A percentile compares a stretch with the other conserved stretches of the same genome.
phyloP scores from a whole-genome alignment of 805 yeast species.

The Novakomyces olei region DNA sequence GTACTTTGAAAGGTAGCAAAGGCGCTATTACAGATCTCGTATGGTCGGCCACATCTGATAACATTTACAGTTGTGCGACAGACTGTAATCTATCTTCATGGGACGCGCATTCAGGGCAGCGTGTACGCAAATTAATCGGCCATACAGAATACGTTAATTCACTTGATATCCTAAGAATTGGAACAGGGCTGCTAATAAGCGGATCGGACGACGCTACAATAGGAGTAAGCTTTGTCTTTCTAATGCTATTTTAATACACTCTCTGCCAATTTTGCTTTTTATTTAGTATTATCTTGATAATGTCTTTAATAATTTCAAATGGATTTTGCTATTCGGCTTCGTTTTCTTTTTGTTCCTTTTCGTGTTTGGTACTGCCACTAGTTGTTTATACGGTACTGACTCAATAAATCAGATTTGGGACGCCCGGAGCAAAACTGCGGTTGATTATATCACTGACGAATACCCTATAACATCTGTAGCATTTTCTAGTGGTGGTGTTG shows the following conservation, averaged over 20 bases:
- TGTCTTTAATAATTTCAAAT: too few relatives aligned
- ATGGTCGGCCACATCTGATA: conserved; percentile 29
- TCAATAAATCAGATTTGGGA: conserved; percentile 56
- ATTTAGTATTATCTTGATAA: too few relatives aligned
- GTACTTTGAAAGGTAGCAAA: conserved; percentile 33
- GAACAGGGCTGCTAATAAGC: conserved; percentile 21
- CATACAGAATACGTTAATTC: conserved; percentile 36
- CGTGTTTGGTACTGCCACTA: too few relatives aligned
- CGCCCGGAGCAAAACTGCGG: conserved; percentile 27
- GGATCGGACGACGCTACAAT: conserved; percentile 47
- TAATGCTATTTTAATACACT: background rate
- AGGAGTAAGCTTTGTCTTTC: too few relatives aligned
- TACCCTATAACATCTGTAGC: conserved; percentile 40
- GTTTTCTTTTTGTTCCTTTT: too few relatives aligned
- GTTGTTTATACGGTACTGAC: too few relatives aligned
- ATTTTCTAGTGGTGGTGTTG: conserved; percentile 19
- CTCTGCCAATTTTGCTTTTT: background rate
- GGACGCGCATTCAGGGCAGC: conserved; percentile 36
- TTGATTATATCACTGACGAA: conserved; percentile 21
- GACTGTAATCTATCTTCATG: conserved; percentile 40
- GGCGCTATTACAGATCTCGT: conserved; percentile 38
- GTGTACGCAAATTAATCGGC: conserved; percentile 31
- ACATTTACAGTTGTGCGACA: conserved; percentile 32
- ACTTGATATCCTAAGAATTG: conserved; percentile 19
- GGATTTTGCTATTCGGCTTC: too few relatives aligned